phyloP scores from a whole-genome alignment of 2,329 filamentous ascomycete genomes.

The Calycina marina region DNA sequence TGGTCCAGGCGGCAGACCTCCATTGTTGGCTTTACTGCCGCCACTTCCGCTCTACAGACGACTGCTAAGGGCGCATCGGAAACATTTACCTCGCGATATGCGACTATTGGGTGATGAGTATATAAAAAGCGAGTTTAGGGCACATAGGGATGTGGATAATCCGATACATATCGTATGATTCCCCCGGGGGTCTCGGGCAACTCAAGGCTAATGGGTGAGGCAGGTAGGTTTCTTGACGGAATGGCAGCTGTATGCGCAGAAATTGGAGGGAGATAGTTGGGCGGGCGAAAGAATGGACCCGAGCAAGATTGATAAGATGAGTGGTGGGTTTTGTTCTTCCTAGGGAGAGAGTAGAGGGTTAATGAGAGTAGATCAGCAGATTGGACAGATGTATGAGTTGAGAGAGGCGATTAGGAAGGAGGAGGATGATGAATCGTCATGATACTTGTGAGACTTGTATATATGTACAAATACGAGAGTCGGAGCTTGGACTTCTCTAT shows the following conservation, averaged over 20 bases:
- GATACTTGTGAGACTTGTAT: too few relatives aligned
- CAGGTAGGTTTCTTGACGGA: conserved; percentile 92
- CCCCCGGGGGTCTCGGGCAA: background rate
- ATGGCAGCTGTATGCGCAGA: conserved; percentile 92
- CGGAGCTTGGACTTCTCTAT: too few relatives aligned
- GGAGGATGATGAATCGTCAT: conserved; percentile 3
- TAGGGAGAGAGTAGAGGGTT: conserved; percentile 2
- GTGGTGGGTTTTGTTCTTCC: too few relatives aligned
- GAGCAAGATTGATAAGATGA: conserved; percentile 83
- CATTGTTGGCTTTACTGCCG: conserved; percentile 20
- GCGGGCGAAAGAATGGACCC: conserved; percentile 71
- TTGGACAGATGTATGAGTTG: conserved; percentile 85
- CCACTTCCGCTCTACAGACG: conserved; percentile 74
- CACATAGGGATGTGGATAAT: conserved; percentile 73
- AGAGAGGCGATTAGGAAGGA: conserved; percentile 47
- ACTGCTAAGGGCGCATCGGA: conserved; percentile 73
- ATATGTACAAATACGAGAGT: conserved; percentile 2
- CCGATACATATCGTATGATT: conserved; percentile 69
- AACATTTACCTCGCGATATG: conserved; percentile 57
- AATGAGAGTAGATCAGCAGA: conserved; percentile 59
- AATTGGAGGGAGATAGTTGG: conserved; percentile 80
- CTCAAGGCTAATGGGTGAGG: conserved; percentile 1
- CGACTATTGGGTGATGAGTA: conserved; percentile 83
- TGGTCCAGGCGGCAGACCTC: conserved; percentile 12
- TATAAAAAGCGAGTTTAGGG: conserved; percentile 81